Percentiles rank a stretch among this genome's conserved stretches.
phyloP scores from a whole-genome alignment of 1,139 yeast species.

The Sugiyamaella pinicola region DNA sequence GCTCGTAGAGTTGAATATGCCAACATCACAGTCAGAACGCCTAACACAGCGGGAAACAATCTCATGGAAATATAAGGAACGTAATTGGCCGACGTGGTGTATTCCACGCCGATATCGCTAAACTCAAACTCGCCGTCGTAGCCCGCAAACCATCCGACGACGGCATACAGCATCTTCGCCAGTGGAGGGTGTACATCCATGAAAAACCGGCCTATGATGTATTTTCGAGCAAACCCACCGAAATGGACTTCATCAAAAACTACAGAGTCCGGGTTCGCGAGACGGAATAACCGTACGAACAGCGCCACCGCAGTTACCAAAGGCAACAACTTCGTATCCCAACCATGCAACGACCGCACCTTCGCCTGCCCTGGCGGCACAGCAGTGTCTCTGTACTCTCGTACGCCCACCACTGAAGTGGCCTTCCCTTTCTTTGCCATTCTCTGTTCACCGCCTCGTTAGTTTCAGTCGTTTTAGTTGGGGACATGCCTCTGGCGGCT shows the following conservation, averaged over 20 bases:
- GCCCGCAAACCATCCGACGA: conserved; percentile 85
- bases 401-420: conserved; percentile 22
- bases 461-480: not conserved
- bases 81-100: conserved; percentile 53
- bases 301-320: conserved; percentile 57
- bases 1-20: conserved; percentile 80
- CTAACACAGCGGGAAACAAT: conserved; percentile 77
- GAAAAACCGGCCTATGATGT: conserved; percentile 67
- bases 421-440: conserved; percentile 14
- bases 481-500: not conserved
- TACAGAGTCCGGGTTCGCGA: conserved; percentile 73
- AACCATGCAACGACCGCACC: conserved; percentile 36
- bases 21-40: conserved; percentile 76
- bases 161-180: conserved; percentile 89
- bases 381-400: conserved; percentile 47
- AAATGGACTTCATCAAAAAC: conserved; percentile 88
- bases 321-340: conserved; percentile 45
- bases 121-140: conserved; percentile 90
- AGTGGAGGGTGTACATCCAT: conserved; percentile 98
- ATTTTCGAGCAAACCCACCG: conserved; percentile 68
- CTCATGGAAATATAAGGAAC: conserved; percentile 93
- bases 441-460: not conserved
- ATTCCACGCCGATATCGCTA: conserved; percentile 84
- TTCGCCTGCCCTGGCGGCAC: conserved; percentile 47
- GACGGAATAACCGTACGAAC: conserved; percentile 59